Conservation (phyloP, 495 filamentous ascomycete species). For the Lichina pygmaea region DNA sequence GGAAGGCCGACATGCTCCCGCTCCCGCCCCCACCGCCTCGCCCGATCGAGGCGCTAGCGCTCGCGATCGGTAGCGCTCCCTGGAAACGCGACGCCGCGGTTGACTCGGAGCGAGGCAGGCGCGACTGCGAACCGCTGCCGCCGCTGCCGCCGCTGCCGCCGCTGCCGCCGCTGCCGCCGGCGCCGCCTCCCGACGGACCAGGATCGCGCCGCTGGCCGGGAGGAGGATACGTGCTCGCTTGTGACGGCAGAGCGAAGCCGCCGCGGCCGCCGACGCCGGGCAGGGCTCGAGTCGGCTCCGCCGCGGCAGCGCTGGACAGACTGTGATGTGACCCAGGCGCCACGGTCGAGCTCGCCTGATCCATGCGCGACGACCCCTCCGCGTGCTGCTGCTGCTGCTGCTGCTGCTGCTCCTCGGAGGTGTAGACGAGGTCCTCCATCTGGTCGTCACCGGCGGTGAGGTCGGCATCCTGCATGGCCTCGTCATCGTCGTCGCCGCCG, state of each 20-base stretch:
- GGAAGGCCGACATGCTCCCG: slow-evolving; percentile 30
- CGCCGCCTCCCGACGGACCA: too few relatives aligned
- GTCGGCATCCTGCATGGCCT: not conserved
- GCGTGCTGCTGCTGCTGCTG: slow-evolving; percentile 37
- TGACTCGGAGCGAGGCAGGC: slow-evolving; percentile 18
- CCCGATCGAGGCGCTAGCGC: not conserved
- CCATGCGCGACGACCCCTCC: slow-evolving; percentile 11
- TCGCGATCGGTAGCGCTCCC: too few relatives aligned
- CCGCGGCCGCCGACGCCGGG: slow-evolving; percentile 20
- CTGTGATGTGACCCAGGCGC: slow-evolving; percentile 14
- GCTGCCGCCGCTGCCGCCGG: too few relatives aligned
- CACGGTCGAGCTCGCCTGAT: not conserved
- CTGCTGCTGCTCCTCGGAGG: slow-evolving; percentile 21
- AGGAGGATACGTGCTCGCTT: slow-evolving; percentile 57
- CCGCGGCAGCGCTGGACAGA: slow-evolving; percentile 47
- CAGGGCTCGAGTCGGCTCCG: slow-evolving; percentile 21
- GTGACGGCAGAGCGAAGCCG: slow-evolving; percentile 24
- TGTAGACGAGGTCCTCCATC: slow-evolving; percentile 55
- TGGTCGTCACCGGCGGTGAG: slow-evolving; percentile 28
- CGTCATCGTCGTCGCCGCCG: slow-evolving; percentile 37
- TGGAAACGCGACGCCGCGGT: slow-evolving; percentile 7
- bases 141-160: slow-evolving; percentile 20
- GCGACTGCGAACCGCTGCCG: slow-evolving; percentile 30
- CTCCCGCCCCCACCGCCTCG: slow-evolving; percentile 13
- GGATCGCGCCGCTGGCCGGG: slow-evolving; percentile 6